Evolutionary conservation across 306 rosid genomes (phyloP), one percentile per base, ranked within the genome.

Genomic region (Prunus mira): DNA sequence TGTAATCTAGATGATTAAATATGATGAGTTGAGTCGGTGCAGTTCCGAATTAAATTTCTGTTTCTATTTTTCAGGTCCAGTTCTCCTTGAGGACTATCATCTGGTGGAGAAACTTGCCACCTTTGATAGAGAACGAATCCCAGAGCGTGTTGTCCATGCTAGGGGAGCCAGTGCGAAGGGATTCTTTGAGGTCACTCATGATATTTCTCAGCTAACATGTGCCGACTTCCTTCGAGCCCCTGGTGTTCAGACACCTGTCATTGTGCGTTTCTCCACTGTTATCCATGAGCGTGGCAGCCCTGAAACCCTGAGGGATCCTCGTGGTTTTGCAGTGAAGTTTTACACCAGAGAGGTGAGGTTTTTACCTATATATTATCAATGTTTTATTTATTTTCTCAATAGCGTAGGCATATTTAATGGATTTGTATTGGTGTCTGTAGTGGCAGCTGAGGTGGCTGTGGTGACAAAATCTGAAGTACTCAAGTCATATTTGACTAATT

Each of bases 151-250:
- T 71, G 98, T 94, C 62, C 98, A 94, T 81, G 98, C 98, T 7
- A 91, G 98, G 85, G 97, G 98, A 78, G 98, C 98, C 32, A 94
- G 98, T 86, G 98, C 97, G 45, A 94, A 94, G 88, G 97, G 98
- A n/a, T 94, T 94, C 81, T 94, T 94, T 81, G 96, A 94, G 90
- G 97, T 90, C 82, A 94, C 98, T 70, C 98, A 94, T 76, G 97
- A 91, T 74, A 75, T 94, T 62, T 65, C 98, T 68, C 82, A 90
- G 83, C 96, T 94, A 45, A 62, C 97, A 5, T 91, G 96, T 81
- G 98, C 98, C 3, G 98, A 94, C 83, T 94, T 94, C 87, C 97
- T 94, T 52, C 89, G 97, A 20, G 93, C 91, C 66, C 96, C 97
- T 38, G 98, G 97, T 61, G 98, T 91, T 80, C 98, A 94, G 89